These are phyloP conservation scores for Escallonia rubra DNA, from an alignment of 129 eudicot genomes.

Conservation along the genomic window DNA sequence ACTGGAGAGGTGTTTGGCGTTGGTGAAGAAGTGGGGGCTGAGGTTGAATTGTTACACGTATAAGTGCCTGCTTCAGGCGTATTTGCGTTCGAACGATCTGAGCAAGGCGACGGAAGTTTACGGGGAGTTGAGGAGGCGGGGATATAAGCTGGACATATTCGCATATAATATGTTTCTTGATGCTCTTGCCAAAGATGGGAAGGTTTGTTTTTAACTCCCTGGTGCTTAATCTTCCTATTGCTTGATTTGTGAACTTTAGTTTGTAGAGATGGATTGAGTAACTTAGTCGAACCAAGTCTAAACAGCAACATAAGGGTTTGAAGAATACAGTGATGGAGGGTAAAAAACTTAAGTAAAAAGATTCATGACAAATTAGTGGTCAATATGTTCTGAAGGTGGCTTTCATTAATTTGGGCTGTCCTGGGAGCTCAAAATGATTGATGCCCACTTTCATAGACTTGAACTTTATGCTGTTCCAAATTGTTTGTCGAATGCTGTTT, in stretches of 20 bases:
- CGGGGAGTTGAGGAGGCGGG: conserved; percentile 47
- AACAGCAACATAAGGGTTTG: no score
- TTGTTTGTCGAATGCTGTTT: no score
- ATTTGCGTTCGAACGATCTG: conserved; percentile 46
- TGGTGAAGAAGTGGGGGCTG: conserved; percentile 81
- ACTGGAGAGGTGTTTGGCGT: conserved; percentile 55
- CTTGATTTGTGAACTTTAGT: background rate
- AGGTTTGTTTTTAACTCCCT: conserved; percentile 35
- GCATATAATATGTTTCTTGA: conserved; percentile 73
- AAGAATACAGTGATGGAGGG: no score
- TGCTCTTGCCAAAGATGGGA: conserved; percentile 77
- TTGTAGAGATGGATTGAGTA: background rate
- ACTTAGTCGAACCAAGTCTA: no score
- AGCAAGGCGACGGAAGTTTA: conserved; percentile 48
- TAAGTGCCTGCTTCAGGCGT: conserved; percentile 79
- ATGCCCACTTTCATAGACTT: no score
- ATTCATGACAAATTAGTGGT: no score
- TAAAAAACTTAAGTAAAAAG: no score
- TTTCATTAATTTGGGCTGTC: no score
- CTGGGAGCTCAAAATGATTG: no score
- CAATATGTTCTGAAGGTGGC: no score
- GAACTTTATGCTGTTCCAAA: no score
- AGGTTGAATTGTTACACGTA: conserved; percentile 63
- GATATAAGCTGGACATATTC: conserved; percentile 56
- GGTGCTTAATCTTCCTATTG: background rate